Evolutionary conservation across 805 yeast genomes (phyloP).

Genomic region (Starmerella gropengiesseri): DNA sequence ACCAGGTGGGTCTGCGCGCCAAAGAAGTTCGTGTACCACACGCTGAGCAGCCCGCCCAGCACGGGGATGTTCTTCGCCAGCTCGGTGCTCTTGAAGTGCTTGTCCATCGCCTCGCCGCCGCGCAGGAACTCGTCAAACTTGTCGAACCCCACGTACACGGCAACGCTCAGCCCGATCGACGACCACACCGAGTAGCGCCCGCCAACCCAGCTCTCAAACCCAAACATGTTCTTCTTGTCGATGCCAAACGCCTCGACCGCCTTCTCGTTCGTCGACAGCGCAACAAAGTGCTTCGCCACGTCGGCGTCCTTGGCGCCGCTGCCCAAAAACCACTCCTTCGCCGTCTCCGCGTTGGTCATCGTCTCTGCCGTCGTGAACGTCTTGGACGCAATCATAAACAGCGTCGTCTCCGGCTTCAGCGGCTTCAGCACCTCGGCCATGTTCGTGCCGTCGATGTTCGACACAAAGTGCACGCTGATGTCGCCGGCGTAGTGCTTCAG

Average conservation of each 20-base stretch:
- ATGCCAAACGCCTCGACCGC: conserved; percentile 95
- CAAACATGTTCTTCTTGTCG: conserved; percentile 96
- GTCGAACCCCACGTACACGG: conserved; percentile 89
- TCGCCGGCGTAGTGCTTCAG: conserved; percentile 73
- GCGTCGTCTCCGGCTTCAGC: conserved; percentile 80
- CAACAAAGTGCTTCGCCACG: conserved; percentile 96
- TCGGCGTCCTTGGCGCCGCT: conserved; percentile 53
- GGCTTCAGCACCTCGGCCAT: conserved; percentile 77
- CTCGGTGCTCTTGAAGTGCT: conserved; percentile 76
- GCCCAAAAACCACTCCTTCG: conserved; percentile 85
- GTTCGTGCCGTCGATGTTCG: conserved; percentile 98
- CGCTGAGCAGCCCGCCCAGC: conserved; percentile 83
- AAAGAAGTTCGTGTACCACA: conserved; percentile 98
- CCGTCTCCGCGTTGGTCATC: conserved; percentile 87
- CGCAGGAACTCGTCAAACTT: conserved; percentile 83
- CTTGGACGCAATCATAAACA: conserved; percentile 80
- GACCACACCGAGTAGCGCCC: conserved; percentile 99
- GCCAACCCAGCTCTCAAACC: conserved; percentile 98
- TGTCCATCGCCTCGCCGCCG: conserved; percentile 97
- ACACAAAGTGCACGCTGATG: conserved; percentile 79
- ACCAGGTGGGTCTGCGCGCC: conserved; percentile 98
- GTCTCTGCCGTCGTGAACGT: conserved; percentile 99
- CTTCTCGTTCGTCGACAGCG: conserved; percentile 81
- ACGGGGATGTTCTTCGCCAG: conserved; percentile 85
- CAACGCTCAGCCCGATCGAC: conserved; percentile 92